Evolutionary conservation across 2,329 filamentous ascomycete species (phyloP).

Genomic region (Ophiostoma sp.): DNA sequence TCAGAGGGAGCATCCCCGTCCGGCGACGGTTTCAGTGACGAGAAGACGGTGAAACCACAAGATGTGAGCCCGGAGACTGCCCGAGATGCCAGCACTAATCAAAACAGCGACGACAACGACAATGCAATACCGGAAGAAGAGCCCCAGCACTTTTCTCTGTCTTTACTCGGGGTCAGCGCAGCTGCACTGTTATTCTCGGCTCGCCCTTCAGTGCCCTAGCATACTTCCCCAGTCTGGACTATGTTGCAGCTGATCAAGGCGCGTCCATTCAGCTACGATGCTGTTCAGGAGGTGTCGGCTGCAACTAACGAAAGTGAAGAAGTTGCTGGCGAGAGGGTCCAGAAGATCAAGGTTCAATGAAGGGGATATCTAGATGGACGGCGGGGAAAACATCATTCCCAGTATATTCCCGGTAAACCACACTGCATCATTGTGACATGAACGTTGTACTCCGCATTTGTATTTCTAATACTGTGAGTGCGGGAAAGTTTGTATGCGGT

Average conservation of each 20-base stretch:
- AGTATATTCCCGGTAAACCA: too few relatives aligned
- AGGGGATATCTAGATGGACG: too few relatives aligned
- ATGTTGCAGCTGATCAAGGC: neutral
- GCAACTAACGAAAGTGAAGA: too few relatives aligned
- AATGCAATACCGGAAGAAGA: neutral
- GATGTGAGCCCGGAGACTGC: neutral
- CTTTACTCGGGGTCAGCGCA: neutral
- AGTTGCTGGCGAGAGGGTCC: too few relatives aligned
- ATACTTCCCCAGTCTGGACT: constrained; percentile 1
- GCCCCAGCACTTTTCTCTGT: neutral
- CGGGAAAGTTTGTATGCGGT: neutral
- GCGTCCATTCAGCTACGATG: neutral
- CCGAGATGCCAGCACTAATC: neutral
- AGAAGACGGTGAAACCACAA: neutral
- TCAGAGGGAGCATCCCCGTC: neutral
- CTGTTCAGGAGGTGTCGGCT: too few relatives aligned
- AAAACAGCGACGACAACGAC: neutral
- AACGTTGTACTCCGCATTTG: neutral
- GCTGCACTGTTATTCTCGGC: neutral
- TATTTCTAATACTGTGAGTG: neutral
- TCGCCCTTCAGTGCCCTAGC: neutral
- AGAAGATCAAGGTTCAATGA: too few relatives aligned
- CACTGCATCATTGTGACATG: too few relatives aligned
- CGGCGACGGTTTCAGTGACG: neutral
- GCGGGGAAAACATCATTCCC: too few relatives aligned